A percentile compares a stretch with the other conserved stretches of the same genome.
These are phyloP conservation scores for Kwoniella dendrophila DNA, from an alignment of 768 basidiomycete species.

Conservation along the genomic window DNA sequence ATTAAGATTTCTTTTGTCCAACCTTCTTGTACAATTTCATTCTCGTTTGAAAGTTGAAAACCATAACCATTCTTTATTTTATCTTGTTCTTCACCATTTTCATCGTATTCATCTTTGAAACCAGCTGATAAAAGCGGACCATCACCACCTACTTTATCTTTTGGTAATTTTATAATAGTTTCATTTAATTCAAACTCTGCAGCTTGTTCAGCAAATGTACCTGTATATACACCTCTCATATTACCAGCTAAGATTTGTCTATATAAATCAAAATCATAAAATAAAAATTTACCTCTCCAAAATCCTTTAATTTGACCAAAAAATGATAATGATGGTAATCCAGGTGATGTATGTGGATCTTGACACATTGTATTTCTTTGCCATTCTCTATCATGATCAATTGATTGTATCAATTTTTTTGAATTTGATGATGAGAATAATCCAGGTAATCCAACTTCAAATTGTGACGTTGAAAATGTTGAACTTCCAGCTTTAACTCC, in stretches of 20 bases:
- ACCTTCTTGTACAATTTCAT: constrained; percentile 43
- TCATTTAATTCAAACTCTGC: constrained; percentile 47
- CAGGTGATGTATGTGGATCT: constrained; percentile 46
- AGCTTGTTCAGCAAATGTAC: constrained; percentile 45
- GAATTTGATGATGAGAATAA: constrained; percentile 21
- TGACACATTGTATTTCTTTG: constrained; percentile 49
- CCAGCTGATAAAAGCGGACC: constrained; percentile 46
- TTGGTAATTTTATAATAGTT: constrained; percentile 45
- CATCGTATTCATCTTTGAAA: constrained; percentile 32
- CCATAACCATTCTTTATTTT: constrained; percentile 44
- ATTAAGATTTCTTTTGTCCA: constrained; percentile 56
- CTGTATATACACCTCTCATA: constrained; percentile 49
- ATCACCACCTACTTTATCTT: constrained; percentile 47
- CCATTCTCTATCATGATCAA: constrained; percentile 49
- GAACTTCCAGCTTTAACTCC: constrained; percentile 29
- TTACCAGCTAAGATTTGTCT: constrained; percentile 44
- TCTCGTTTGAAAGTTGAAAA: constrained; percentile 37
- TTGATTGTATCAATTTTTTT: constrained; percentile 32
- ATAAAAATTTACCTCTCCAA: constrained; percentile 52
- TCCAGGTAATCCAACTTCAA: constrained; percentile 22
- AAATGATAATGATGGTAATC: constrained; percentile 43
- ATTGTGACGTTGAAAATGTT: constrained; percentile 22
- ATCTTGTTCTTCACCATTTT: constrained; percentile 25
- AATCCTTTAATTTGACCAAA: constrained; percentile 40
- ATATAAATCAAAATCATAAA: constrained; percentile 50